phyloP scores from a whole-genome alignment of 129 eudicot genomes.

The Silybum marianum region DNA sequence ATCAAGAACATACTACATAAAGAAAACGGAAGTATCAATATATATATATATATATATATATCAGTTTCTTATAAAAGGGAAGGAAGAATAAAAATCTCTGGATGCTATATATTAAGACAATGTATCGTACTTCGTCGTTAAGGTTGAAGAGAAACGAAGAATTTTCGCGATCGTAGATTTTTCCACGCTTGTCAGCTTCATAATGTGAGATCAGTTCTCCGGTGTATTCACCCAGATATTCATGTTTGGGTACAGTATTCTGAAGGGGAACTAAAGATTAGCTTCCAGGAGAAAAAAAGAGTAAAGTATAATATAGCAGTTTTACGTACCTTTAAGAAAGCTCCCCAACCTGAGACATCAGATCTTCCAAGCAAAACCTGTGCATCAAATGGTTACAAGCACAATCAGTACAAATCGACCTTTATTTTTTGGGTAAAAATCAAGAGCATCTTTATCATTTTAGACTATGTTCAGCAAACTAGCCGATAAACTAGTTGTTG shows the following conservation, averaged over 20 bases:
- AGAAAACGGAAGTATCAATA: conserved; percentile 10
- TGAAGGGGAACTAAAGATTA: conserved; percentile 27
- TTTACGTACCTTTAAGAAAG: conserved; percentile 67
- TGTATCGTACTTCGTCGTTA: conserved; percentile 64
- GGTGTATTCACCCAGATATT: conserved; percentile 82
- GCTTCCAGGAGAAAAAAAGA: conserved; percentile 1
- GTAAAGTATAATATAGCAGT: background rate
- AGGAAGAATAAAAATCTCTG: background rate
- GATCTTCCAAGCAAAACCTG: conserved; percentile 82
- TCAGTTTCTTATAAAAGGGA: background rate
- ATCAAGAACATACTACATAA: conserved; percentile 79
- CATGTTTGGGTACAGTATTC: conserved; percentile 70
- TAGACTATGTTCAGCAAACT: background rate
- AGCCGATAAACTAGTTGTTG: background rate
- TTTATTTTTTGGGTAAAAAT: background rate
- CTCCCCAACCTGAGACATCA: conserved; percentile 92
- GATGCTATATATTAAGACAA: background rate
- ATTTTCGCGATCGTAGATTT: conserved; percentile 71
- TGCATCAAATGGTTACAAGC: conserved; percentile 1
- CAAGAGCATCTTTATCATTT: background rate
- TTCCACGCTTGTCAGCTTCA: conserved; percentile 91
- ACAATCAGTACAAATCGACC: background rate
- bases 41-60: too few relatives aligned
- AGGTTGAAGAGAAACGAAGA: conserved; percentile 80
- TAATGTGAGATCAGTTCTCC: conserved; percentile 81